phyloP scores from a whole-genome alignment of 345 rosid genomes.

The Lepidium africanum region DNA sequence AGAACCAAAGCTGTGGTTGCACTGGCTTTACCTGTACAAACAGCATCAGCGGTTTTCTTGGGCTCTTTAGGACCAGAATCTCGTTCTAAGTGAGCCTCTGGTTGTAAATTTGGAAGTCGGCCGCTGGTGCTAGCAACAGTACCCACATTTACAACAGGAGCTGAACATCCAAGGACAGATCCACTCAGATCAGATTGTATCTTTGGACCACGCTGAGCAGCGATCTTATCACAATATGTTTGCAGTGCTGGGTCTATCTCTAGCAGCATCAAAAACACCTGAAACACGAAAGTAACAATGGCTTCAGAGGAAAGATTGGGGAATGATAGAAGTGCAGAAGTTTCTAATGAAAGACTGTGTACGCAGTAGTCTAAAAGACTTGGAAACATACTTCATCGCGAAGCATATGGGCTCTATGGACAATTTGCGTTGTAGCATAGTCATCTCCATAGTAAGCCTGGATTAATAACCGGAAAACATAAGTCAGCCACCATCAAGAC shows the following conservation, averaged over 20 bases:
- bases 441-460: conserved; percentile 93
- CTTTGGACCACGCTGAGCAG: too few relatives aligned
- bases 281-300: not conserved
- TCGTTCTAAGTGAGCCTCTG: conserved; percentile 67
- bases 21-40: conserved; percentile 45
- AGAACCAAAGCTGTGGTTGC: not conserved
- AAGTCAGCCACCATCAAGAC: conserved; percentile 1
- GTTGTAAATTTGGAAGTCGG: conserved; percentile 87
- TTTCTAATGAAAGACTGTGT: not conserved
- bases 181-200: conserved; percentile 39
- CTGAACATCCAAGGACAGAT: conserved; percentile 42
- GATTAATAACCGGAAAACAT: conserved; percentile 6
- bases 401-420: conserved; percentile 87
- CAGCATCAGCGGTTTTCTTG: conserved; percentile 52
- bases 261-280: too few relatives aligned
- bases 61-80: conserved; percentile 70
- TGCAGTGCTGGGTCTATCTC: too few relatives aligned
- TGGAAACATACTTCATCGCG: conserved; percentile 68
- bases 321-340: not conserved
- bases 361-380: not conserved
- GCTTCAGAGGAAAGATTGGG: not conserved
- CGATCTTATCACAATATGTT: too few relatives aligned
- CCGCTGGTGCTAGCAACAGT: conserved; percentile 86
- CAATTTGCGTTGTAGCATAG: conserved; percentile 86
- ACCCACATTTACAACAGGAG: conserved; percentile 75